Evolutionary conservation across 805 yeast species (phyloP).

Genomic region (Pichia gijzeniarum): DNA sequence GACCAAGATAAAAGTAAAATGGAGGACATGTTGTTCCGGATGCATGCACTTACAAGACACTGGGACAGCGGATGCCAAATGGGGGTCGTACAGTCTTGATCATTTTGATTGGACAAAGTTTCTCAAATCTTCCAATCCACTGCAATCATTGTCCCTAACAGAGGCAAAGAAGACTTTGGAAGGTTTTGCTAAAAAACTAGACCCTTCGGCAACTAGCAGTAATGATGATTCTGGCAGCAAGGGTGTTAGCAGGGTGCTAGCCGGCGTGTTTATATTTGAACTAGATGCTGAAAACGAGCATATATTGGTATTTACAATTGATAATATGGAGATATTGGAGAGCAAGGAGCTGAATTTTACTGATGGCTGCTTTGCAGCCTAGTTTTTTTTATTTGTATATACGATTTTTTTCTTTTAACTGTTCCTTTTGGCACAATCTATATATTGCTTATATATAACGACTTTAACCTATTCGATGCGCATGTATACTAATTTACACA

Average conservation of each 20-base stretch:
- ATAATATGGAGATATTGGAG: constrained; percentile 56
- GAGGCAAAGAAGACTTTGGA: constrained; percentile 14
- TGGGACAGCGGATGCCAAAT: constrained; percentile 22
- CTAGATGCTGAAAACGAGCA: constrained; percentile 47
- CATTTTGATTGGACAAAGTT: constrained; percentile 18
- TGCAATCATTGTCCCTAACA: constrained; percentile 9
- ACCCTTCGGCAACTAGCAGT: neutral
- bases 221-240: neutral
- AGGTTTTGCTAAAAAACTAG: constrained; percentile 10
- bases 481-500: neutral
- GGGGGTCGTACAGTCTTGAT: constrained; percentile 23
- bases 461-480: neutral
- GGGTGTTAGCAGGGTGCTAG: constrained; percentile 32
- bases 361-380: constrained; percentile 8
- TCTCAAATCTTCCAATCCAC: constrained; percentile 14
- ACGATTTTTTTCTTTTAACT: too few relatives aligned
- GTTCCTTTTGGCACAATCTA: too few relatives aligned
- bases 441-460: neutral
- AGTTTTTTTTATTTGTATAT: neutral
- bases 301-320: constrained; percentile 59
- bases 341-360: constrained; percentile 23
- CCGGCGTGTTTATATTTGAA: constrained; percentile 63
- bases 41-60: constrained; percentile 39
- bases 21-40: constrained; percentile 51
- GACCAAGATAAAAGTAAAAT: constrained; percentile 46